Evolutionary conservation across 768 basidiomycete genomes (phyloP).

Genomic region (Tephrocybe sp.): DNA sequence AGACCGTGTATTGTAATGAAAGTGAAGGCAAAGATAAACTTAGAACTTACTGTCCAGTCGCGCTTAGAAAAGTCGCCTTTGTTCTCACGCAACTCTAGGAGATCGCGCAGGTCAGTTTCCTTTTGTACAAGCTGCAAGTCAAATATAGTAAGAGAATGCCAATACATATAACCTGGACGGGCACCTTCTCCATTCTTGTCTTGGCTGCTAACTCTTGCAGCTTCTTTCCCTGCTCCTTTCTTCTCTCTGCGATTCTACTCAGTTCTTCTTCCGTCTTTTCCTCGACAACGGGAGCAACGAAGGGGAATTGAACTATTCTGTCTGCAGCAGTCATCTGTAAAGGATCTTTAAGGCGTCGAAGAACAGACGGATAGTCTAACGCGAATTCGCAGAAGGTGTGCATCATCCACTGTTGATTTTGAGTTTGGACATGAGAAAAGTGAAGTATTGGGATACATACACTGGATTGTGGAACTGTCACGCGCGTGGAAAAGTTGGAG

Average conservation of each 20-base stretch:
- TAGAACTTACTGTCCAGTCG: conserved; percentile 65
- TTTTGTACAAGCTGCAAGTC: conserved; percentile 61
- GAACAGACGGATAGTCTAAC: conserved; percentile 64
- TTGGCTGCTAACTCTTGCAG: conserved; percentile 90
- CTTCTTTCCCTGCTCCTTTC: conserved; percentile 82
- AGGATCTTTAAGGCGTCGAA: conserved; percentile 71
- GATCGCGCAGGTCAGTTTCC: conserved; percentile 67
- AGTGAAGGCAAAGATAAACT: conserved; percentile 2
- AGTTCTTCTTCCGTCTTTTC: conserved; percentile 94
- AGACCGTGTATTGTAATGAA: background rate
- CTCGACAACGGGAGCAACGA: conserved; percentile 54
- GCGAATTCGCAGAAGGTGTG: conserved; percentile 85
- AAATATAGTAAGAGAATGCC: background rate
- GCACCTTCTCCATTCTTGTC: conserved; percentile 80
- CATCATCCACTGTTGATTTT: conserved; percentile 84
- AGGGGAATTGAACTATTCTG: conserved; percentile 88
- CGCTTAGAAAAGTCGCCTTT: conserved; percentile 58
- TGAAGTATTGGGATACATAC: conserved; percentile 56
- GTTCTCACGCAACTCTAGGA: conserved; percentile 62
- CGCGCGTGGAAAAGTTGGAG: conserved; percentile 84
- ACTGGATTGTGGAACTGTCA: conserved; percentile 73
- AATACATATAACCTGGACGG: conserved; percentile 2
- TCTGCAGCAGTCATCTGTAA: conserved; percentile 58
- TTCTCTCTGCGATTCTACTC: conserved; percentile 68
- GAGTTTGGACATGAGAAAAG: background rate